Evolutionary conservation across 2,329 filamentous ascomycete species (phyloP).

Genomic region (Paraphoma chrysanthemicola): DNA sequence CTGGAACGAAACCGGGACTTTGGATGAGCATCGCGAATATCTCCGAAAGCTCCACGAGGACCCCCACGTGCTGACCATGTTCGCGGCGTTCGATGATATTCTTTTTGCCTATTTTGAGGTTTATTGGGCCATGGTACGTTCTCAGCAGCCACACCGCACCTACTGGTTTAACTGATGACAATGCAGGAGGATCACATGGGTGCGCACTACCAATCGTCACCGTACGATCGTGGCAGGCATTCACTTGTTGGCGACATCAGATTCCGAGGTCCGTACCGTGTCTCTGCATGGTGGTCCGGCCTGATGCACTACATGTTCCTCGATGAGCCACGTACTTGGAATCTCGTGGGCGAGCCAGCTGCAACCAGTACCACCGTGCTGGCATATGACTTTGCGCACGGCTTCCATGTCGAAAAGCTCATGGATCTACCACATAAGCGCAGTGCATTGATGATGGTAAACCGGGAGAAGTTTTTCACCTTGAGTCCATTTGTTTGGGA

Average conservation of each 20-base stretch:
- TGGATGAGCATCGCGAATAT: conserved; percentile 77
- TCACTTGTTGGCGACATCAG: conserved; percentile 64
- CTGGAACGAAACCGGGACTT: conserved; percentile 79
- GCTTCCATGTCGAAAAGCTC: conserved; percentile 74
- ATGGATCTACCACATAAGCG: conserved; percentile 77
- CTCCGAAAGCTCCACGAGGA: conserved; percentile 72
- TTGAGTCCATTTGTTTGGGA: conserved; percentile 62
- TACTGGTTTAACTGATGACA: conserved; percentile 19
- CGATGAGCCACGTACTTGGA: conserved; percentile 63
- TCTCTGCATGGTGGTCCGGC: conserved; percentile 65
- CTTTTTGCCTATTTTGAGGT: conserved; percentile 81
- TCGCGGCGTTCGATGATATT: conserved; percentile 74
- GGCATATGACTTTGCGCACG: conserved; percentile 77
- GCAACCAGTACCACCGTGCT: conserved; percentile 73
- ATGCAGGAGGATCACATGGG: conserved; percentile 65
- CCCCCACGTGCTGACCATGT: conserved; percentile 72
- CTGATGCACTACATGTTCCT: conserved; percentile 67
- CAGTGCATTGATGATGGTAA: conserved; percentile 70
- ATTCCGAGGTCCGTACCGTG: conserved; percentile 63
- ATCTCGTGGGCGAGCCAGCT: conserved; percentile 73
- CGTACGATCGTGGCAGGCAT: conserved; percentile 67
- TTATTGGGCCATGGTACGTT: conserved; percentile 73
- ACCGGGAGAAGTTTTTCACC: conserved; percentile 74
- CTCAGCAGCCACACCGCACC: neutral
- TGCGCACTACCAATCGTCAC: conserved; percentile 62